phyloP scores from a whole-genome alignment of 306 rosid species.

The Lablab purpureus region DNA sequence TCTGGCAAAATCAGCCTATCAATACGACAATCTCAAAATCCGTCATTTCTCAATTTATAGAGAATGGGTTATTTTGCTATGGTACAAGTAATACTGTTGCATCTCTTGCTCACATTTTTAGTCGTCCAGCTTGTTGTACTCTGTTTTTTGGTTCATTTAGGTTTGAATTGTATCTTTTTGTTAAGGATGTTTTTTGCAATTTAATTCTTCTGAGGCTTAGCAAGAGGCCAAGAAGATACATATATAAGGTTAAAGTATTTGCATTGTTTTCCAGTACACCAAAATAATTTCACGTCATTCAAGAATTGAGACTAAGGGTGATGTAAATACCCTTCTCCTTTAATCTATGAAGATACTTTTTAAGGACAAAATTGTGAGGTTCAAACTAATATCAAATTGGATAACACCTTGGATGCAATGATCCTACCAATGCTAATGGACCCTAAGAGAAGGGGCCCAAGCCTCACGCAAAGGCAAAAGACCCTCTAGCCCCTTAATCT shows the following conservation, averaged over 20 bases:
- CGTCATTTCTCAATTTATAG: background rate
- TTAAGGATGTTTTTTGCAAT: constrained; percentile 31
- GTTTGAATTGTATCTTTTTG: constrained; percentile 1
- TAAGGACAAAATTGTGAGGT: no score
- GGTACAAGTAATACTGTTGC: constrained; percentile 14
- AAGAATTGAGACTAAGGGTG: no score
- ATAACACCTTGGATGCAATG: no score
- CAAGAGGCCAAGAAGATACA: constrained; percentile 2
- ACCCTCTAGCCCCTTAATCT: no score
- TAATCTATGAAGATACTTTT: no score
- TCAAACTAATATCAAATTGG: no score
- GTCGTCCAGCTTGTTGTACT: background rate
- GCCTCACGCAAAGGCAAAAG: no score
- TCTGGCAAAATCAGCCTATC: background rate
- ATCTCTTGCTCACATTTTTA: constrained; percentile 5
- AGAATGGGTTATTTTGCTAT: constrained; percentile 1
- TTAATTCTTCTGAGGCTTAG: constrained; percentile 11
- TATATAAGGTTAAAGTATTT: background rate
- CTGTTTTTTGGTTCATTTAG: constrained; percentile 24
- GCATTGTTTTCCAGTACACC: background rate
- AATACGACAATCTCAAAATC: background rate
- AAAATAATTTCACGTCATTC: no score
- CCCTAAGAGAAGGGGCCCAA: no score
- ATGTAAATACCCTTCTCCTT: no score
- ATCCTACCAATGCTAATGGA: no score